A percentile compares a stretch with the other conserved stretches of the same genome.
These are phyloP conservation scores for Wickerhamomyces ciferrii DNA, from an alignment of 805 yeast genomes.

Conservation along the genomic window DNA sequence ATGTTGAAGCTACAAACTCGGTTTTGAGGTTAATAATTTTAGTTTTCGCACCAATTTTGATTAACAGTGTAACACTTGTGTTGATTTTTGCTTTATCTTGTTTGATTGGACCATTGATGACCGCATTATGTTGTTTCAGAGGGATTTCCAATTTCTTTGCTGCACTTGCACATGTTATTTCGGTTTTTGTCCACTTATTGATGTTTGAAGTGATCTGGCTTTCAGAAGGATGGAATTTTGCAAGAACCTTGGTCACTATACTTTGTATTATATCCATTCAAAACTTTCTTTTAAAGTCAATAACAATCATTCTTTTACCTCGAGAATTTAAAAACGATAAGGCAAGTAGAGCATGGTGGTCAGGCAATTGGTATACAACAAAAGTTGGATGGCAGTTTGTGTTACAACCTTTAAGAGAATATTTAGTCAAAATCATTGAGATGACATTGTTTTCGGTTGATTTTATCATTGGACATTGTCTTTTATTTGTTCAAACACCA, in stretches of 20 bases:
- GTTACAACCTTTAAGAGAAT: conserved; percentile 63
- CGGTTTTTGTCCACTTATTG: conserved; percentile 46
- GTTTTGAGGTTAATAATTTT: conserved; percentile 55
- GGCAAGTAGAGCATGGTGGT: conserved; percentile 73
- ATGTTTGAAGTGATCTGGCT: conserved; percentile 63
- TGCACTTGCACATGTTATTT: conserved; percentile 44
- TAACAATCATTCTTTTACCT: conserved; percentile 47
- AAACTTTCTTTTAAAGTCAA: conserved; percentile 44
- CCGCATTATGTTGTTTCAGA: conserved; percentile 30
- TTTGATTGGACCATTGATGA: conserved; percentile 42
- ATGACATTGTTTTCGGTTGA: conserved; percentile 67
- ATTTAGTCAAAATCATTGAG: conserved; percentile 56
- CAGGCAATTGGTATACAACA: conserved; percentile 63
- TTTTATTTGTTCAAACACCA: conserved; percentile 57
- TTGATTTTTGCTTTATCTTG: conserved; percentile 39
- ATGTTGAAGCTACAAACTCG: conserved; percentile 48
- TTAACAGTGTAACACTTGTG: conserved; percentile 23
- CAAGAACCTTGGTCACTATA: conserved; percentile 57
- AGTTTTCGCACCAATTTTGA: conserved; percentile 41
- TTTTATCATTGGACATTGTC: conserved; percentile 50
- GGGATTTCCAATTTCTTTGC: conserved; percentile 52
- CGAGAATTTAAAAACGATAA: conserved; percentile 58
- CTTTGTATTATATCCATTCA: conserved; percentile 53
- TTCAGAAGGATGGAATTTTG: conserved; percentile 61
- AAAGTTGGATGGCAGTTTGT: conserved; percentile 58